Conservation (phyloP, 495 filamentous ascomycete species). For the Penicillium cataractarum region DNA sequence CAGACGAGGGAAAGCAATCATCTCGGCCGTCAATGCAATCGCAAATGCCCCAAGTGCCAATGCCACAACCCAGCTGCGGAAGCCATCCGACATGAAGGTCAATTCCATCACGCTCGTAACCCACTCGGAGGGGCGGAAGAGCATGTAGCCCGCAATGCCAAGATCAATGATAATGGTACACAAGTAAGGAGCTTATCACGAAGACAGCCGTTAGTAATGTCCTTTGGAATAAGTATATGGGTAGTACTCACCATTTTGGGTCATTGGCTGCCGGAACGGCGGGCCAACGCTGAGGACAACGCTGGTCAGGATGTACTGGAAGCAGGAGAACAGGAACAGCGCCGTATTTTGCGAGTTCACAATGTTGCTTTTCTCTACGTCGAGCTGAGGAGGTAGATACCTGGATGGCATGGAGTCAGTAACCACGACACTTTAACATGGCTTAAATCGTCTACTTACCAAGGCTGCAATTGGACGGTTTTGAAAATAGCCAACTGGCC, state of each 20-base stretch:
- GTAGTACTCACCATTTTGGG: conserved; percentile 68
- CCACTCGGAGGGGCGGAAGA: conserved; percentile 70
- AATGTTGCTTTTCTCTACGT: conserved; percentile 77
- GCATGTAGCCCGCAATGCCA: conserved; percentile 72
- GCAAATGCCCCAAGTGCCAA: conserved; percentile 69
- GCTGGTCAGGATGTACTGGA: conserved; percentile 89
- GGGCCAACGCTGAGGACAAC: conserved; percentile 86
- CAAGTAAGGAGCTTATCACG: conserved; percentile 67
- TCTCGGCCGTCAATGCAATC: conserved; percentile 71
- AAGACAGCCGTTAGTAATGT: neutral
- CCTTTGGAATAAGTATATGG: neutral
- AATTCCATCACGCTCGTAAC: conserved; percentile 80
- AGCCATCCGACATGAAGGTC: conserved; percentile 69
- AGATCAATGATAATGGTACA: conserved; percentile 71
- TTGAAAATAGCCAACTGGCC: conserved; percentile 75
- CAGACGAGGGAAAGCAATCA: conserved; percentile 66
- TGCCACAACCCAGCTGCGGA: conserved; percentile 69
- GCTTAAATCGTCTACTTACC: conserved; percentile 52
- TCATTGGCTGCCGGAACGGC: conserved; percentile 84
- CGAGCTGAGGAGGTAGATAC: conserved; percentile 78
- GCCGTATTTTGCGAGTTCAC: conserved; percentile 90
- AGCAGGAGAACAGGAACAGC: conserved; percentile 87
- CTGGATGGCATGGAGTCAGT: conserved; percentile 35
- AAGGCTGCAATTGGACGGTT: conserved; percentile 72
- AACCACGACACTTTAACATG: neutral